These are phyloP conservation scores for Penicillium paradoxum DNA, from an alignment of 495 filamentous ascomycete species.

Conservation along the genomic window DNA sequence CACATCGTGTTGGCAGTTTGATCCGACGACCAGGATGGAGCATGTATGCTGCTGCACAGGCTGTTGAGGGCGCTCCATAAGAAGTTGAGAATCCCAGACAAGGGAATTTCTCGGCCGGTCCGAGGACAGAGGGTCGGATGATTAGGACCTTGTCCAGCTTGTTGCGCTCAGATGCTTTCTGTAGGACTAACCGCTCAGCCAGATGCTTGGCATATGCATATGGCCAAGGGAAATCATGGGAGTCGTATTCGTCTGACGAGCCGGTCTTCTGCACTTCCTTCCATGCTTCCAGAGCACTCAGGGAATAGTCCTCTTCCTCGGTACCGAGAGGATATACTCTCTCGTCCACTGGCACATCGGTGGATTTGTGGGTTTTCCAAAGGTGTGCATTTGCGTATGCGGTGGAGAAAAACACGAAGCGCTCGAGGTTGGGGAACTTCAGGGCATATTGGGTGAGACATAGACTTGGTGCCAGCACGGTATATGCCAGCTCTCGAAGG, in stretches of 20 bases:
- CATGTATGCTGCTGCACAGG: slow-evolving; percentile 22
- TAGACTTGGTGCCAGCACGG: slow-evolving; percentile 18
- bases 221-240: slow-evolving; percentile 25
- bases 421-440: slow-evolving; percentile 24
- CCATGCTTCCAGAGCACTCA: slow-evolving; percentile 16
- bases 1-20: slow-evolving; percentile 7
- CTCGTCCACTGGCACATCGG: slow-evolving; percentile 19
- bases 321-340: slow-evolving; percentile 14
- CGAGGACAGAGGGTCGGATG: slow-evolving; percentile 23
- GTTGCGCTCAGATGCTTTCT: slow-evolving; percentile 16
- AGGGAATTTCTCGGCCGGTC: slow-evolving; percentile 20
- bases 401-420: slow-evolving; percentile 20
- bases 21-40: slow-evolving; percentile 23
- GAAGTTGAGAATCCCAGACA: slow-evolving; percentile 20
- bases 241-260: slow-evolving; percentile 22
- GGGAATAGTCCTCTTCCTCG: slow-evolving; percentile 7
- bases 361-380: slow-evolving; percentile 16
- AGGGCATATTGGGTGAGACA: slow-evolving; percentile 22
- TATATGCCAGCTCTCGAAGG: slow-evolving; percentile 23
- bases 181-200: slow-evolving; percentile 15
- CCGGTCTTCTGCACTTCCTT: slow-evolving; percentile 14
- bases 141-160: slow-evolving; percentile 22
- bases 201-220: slow-evolving; percentile 26
- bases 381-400: slow-evolving; percentile 23
- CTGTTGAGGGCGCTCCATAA: slow-evolving; percentile 16